A percentile compares a stretch with the other conserved stretches of the same genome.
Conservation (phyloP, 371 early-diverging fungal genomes). For the Choanephora cucurbitarum region DNA sequence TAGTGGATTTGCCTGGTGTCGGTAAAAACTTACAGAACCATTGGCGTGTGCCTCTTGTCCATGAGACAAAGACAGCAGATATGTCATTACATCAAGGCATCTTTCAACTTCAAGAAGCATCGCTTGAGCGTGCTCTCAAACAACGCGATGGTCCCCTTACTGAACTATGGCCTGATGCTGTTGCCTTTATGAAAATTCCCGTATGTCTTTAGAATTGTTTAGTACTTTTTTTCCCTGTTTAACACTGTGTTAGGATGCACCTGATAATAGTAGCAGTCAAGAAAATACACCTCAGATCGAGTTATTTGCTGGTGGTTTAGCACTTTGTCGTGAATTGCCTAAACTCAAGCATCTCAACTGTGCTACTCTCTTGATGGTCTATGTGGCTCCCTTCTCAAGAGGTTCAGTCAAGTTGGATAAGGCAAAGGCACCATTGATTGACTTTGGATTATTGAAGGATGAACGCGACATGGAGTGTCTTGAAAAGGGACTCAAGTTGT, state of each 20-base stretch:
- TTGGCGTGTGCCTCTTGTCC: slow-evolving; percentile 25
- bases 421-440: slow-evolving; percentile 1
- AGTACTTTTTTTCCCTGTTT: neutral
- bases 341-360: slow-evolving; percentile 18
- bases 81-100: slow-evolving; percentile 18
- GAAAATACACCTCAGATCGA: slow-evolving; percentile 29
- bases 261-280: slow-evolving; percentile 23
- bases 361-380: slow-evolving; percentile 23
- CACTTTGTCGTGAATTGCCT: slow-evolving; percentile 21
- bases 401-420: slow-evolving; percentile 16
- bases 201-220: slow-evolving; percentile 3
- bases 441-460: slow-evolving; percentile 20
- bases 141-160: slow-evolving; percentile 25
- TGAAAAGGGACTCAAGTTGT: slow-evolving; percentile 19
- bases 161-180: slow-evolving; percentile 31
- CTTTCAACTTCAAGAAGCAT: slow-evolving; percentile 9
- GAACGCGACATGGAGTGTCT: slow-evolving; percentile 23
- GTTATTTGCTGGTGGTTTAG: slow-evolving; percentile 27
- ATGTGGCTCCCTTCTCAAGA: slow-evolving; percentile 24
- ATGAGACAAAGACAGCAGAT: slow-evolving; percentile 20
- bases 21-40: slow-evolving; percentile 46
- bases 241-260: slow-evolving; percentile 18
- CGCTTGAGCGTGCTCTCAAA: slow-evolving; percentile 6
- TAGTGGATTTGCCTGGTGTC: slow-evolving; percentile 37
- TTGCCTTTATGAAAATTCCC: slow-evolving; percentile 34